Evolutionary conservation across 257 asterid genomes (phyloP), one percentile per base, ranked within the genome.

Genomic region (Henckelia pumila): DNA sequence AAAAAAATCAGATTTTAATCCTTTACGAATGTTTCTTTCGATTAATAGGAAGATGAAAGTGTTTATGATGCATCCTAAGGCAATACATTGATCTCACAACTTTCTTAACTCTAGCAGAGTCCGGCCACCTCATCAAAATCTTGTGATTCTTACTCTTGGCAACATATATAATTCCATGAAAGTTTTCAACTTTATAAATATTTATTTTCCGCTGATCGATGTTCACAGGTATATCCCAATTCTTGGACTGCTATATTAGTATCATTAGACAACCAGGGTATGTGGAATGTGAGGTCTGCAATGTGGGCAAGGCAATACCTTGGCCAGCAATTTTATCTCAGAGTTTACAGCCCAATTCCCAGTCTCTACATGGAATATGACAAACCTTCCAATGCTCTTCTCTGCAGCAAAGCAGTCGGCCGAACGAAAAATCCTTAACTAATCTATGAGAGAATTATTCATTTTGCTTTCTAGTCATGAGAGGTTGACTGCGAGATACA

Each of bases 281-380:
- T 94, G 96, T 94, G 99, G 97, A 91, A 94, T 61, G 44, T 94
- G 85, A 85, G 97, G 78, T 88, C 97, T 2, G 96, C 97, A 3
- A 86, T 81, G 73, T 94, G 99, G 97, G 97, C 82, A 52, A 85
- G 92, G 61, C 95, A 88, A 26, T 91, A 94, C 77, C 85, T 94
- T 0, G 99, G 99, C 67, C 96, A 94, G 63, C 97, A 94, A 5
- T 77, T 88, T 23, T 94, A 94, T 66, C 82, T 94, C 5, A 71
- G 97, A 61, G 99, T 94, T 22, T 90, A 85, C 77, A 71, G 76
- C 64, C 91, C 91, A 10, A 66, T 73, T 4, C 81, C 24, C 2
- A 90, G 77, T 47, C 76, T 81, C 24, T 80, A 92, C 1, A 91
- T 84, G 29, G 99, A 94, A 71, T 91, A 94, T 14, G 75, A 83